These are phyloP conservation scores for Tetrahymena borealis DNA, from an alignment of 73 alveolate species.

Conservation along the genomic window DNA sequence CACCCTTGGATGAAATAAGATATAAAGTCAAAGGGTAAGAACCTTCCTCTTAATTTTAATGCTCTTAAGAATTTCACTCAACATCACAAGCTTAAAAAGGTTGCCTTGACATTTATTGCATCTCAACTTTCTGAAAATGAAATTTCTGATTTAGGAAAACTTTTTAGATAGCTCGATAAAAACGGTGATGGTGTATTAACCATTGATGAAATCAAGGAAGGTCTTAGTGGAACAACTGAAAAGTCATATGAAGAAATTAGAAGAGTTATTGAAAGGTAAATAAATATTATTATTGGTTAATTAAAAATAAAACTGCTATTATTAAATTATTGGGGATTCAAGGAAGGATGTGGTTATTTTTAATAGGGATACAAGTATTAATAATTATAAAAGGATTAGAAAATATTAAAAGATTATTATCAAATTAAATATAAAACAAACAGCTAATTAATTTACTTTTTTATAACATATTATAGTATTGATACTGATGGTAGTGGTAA, in stretches of 20 bases:
- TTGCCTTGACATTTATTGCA: slow-evolving; percentile 51
- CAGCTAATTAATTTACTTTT: too few species aligned
- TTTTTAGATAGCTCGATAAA: slow-evolving; percentile 49
- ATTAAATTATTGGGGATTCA: too few species aligned
- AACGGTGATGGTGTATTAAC: slow-evolving; percentile 64
- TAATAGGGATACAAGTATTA: too few species aligned
- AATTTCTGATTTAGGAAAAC: slow-evolving; percentile 37
- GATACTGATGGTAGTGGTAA: slow-evolving; percentile 39
- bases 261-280: slow-evolving; percentile 16
- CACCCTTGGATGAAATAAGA: slow-evolving; percentile 70
- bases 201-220: slow-evolving; percentile 56
- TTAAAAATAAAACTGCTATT: too few species aligned
- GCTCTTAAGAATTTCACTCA: slow-evolving; percentile 26
- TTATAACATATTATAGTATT: not conserved
- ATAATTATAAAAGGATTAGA: too few species aligned
- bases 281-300: not conserved
- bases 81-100: slow-evolving; percentile 22
- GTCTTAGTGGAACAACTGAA: slow-evolving; percentile 37
- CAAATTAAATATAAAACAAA: too few species aligned
- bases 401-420: too few species aligned
- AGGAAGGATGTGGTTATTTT: too few species aligned
- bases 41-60: slow-evolving; percentile 7
- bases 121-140: slow-evolving; percentile 46
- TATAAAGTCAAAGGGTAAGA: not conserved
- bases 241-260: slow-evolving; percentile 34